phyloP scores from a whole-genome alignment of 1,284 basidiomycete species.

The Inonotus hispidus region DNA sequence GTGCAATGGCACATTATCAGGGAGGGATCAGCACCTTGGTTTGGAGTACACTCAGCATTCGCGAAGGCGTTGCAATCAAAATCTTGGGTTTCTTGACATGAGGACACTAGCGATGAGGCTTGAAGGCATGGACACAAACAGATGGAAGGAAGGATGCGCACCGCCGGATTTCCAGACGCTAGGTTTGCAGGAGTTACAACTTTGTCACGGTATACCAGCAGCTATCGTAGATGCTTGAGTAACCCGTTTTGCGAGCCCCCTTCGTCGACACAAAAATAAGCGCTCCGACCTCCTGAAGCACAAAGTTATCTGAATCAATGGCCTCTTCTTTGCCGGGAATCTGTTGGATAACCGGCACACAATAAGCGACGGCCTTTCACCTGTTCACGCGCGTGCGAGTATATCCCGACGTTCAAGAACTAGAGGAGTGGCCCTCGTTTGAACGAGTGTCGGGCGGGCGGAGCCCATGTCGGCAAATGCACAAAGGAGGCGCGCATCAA shows the following conservation, averaged over 20 bases:
- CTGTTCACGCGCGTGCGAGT: constrained; percentile 89
- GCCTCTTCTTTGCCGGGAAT: constrained; percentile 74
- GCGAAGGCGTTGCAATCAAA: constrained; percentile 87
- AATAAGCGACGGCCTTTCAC: constrained; percentile 97
- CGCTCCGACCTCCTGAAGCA: constrained; percentile 63
- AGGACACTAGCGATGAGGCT: constrained; percentile 46
- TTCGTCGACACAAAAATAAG: constrained; percentile 92
- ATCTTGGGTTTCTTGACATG: constrained; percentile 92
- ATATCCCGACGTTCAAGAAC: constrained; percentile 91
- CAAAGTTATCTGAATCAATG: constrained; percentile 35
- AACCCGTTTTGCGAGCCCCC: constrained; percentile 93
- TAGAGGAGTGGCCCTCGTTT: constrained; percentile 77
- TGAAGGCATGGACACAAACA: background rate
- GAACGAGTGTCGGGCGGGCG: constrained; percentile 77
- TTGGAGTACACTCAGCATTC: constrained; percentile 75
- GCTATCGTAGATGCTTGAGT: constrained; percentile 59
- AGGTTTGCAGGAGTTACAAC: constrained; percentile 75
- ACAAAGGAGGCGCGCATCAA: constrained; percentile 72
- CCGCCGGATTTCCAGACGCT: constrained; percentile 82
- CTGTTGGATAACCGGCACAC: constrained; percentile 87
- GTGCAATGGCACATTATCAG: constrained; percentile 2
- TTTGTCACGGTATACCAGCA: constrained; percentile 74
- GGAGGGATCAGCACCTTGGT: constrained; percentile 49
- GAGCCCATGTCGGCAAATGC: constrained; percentile 80
- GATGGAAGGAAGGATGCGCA: constrained; percentile 31